Evolutionary conservation across 2,329 filamentous ascomycete genomes (phyloP).

Genomic region (Pyricularia pennisetigena): DNA sequence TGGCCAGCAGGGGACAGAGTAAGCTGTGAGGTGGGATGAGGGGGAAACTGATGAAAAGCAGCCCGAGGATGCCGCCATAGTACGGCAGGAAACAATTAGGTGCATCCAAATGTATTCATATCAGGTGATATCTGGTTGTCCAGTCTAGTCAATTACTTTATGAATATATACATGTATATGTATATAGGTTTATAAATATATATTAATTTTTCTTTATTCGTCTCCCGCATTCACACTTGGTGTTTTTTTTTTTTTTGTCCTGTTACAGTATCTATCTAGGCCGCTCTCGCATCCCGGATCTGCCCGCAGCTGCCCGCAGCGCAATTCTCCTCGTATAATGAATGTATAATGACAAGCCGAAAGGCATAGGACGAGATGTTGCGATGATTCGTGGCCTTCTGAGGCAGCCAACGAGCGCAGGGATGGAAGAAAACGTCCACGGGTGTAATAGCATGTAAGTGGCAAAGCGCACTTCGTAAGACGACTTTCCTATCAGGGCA

Average conservation of each 20-base stretch:
- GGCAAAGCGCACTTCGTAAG: not conserved
- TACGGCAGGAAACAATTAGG: not conserved
- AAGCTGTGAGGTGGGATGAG: not conserved
- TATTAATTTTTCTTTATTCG: not conserved
- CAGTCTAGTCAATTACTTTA: too few relatives aligned
- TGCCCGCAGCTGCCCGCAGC: not conserved
- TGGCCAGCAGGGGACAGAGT: constrained; percentile 19
- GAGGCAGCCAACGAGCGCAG: not conserved
- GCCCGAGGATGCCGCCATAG: not conserved
- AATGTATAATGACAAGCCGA: not conserved
- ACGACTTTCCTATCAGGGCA: not conserved
- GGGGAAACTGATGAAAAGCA: not conserved
- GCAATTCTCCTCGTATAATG: not conserved
- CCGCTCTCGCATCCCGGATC: not conserved
- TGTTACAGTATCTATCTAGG: not conserved
- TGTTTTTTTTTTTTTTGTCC: too few relatives aligned
- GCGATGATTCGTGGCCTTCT: not conserved
- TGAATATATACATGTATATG: too few relatives aligned
- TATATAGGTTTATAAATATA: too few relatives aligned
- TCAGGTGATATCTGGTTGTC: too few relatives aligned
- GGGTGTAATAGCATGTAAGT: not conserved
- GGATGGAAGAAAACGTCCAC: not conserved
- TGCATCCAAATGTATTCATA: not conserved
- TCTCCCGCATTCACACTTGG: too few relatives aligned
- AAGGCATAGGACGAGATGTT: not conserved